These are phyloP conservation scores for Melanogaster broomeanus DNA, from an alignment of 768 basidiomycete genomes.

Conservation along the genomic window DNA sequence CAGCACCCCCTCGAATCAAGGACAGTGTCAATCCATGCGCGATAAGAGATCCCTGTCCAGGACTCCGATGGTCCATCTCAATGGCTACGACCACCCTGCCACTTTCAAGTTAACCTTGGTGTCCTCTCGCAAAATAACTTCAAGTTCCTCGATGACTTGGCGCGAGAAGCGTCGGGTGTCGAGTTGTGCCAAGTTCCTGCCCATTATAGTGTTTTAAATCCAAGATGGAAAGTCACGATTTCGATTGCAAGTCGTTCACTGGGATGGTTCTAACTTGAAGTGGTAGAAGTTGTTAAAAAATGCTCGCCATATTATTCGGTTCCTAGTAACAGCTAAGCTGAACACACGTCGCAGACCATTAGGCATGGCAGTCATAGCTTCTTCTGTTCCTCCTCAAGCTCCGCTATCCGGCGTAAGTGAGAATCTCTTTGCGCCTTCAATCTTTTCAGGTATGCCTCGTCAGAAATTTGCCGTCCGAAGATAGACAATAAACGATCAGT, in stretches of 20 bases:
- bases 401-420: conserved; percentile 56
- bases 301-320: too few species aligned
- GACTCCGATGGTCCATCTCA: conserved; percentile 1
- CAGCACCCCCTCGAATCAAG: background rate
- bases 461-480: conserved; percentile 49
- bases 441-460: conserved; percentile 70
- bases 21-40: conserved; percentile 52
- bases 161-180: conserved; percentile 38
- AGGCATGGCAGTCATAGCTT: conserved; percentile 7
- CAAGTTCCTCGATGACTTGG: conserved; percentile 64
- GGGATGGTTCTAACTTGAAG: too few species aligned
- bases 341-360: background rate
- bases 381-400: conserved; percentile 48
- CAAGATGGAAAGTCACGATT: too few species aligned
- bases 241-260: too few species aligned
- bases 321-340: too few species aligned
- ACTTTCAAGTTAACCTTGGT: conserved; percentile 94
- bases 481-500: conserved; percentile 39
- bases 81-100: conserved; percentile 59
- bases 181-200: too few species aligned
- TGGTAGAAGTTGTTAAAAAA: too few species aligned
- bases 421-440: conserved; percentile 58
- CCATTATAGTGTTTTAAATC: background rate
- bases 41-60: background rate
- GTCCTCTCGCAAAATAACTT: conserved; percentile 55